Percentiles rank a stretch among this genome's conserved stretches.
These are phyloP conservation scores for Ramaria rubella DNA, from an alignment of 768 basidiomycete species.

Conservation along the genomic window DNA sequence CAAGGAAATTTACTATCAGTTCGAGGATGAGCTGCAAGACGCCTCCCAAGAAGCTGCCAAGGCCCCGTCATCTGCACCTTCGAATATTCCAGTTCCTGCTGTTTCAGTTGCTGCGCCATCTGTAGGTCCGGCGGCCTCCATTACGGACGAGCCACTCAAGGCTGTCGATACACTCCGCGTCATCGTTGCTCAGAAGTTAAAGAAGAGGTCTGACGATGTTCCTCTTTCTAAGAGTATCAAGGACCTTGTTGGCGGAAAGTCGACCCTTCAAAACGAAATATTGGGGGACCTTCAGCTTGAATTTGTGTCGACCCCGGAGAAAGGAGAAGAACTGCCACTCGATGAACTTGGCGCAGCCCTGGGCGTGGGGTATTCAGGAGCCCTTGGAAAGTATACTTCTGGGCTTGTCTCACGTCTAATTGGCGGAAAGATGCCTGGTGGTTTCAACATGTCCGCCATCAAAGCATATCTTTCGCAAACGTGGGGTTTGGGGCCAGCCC, in stretches of 20 bases:
- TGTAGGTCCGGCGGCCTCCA: constrained; percentile 57
- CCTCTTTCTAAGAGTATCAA: constrained; percentile 93
- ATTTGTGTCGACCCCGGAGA: constrained; percentile 92
- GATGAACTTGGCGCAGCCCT: constrained; percentile 91
- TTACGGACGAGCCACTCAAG: constrained; percentile 90
- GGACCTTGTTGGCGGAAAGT: constrained; percentile 97
- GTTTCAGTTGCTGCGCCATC: no score
- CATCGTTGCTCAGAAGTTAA: constrained; percentile 96
- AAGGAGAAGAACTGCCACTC: constrained; percentile 94
- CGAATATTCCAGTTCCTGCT: no score
- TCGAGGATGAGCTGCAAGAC: constrained; percentile 77
- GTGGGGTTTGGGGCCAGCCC: constrained; percentile 91
- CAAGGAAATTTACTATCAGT: constrained; percentile 97
- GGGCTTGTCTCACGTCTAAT: constrained; percentile 87
- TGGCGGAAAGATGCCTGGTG: constrained; percentile 97
- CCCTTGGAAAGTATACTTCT: constrained; percentile 88
- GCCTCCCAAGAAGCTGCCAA: no score
- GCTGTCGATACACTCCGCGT: constrained; percentile 80
- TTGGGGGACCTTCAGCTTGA: constrained; percentile 94
- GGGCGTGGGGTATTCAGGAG: constrained; percentile 72
- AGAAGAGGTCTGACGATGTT: constrained; percentile 88
- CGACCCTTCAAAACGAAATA: constrained; percentile 98
- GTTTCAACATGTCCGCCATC: constrained; percentile 91
- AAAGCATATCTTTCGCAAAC: constrained; percentile 84
- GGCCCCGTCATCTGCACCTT: constrained; percentile 33